A percentile compares a stretch with the other conserved stretches of the same genome.
These are phyloP conservation scores for Hypoxylon sp. DNA, from an alignment of 2,329 filamentous ascomycete genomes.

Conservation along the genomic window DNA sequence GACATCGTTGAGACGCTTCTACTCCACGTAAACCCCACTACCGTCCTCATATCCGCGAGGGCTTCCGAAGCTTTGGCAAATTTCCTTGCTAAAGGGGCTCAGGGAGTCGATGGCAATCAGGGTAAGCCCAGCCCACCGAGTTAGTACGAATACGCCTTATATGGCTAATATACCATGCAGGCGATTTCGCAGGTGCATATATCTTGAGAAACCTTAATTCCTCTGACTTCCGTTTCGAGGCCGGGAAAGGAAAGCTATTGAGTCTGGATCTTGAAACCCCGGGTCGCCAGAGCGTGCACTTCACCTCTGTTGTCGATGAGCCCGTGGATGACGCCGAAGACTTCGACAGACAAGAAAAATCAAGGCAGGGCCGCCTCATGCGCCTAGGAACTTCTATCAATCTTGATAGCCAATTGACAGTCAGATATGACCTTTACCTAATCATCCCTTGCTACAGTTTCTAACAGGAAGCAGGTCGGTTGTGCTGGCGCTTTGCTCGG, in stretches of 20 bases:
- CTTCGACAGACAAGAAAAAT: constrained; percentile 53
- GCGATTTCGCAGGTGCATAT: constrained; percentile 52
- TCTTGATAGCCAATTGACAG: constrained; percentile 75
- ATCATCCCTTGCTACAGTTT: not conserved
- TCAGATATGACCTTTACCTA: constrained; percentile 47
- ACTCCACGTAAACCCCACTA: constrained; percentile 63
- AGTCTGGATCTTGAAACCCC: constrained; percentile 62
- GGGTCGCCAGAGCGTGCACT: constrained; percentile 63
- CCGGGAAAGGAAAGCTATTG: constrained; percentile 71
- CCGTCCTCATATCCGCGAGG: constrained; percentile 60
- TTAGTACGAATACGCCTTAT: too few relatives aligned
- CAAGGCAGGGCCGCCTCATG: constrained; percentile 70
- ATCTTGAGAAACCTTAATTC: constrained; percentile 73
- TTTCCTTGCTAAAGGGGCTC: constrained; percentile 48
- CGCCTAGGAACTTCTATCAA: constrained; percentile 76
- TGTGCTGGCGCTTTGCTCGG: constrained; percentile 89
- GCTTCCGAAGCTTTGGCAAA: constrained; percentile 53
- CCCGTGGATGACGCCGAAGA: constrained; percentile 48
- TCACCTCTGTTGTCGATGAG: constrained; percentile 64
- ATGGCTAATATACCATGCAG: constrained; percentile 44
- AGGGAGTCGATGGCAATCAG: constrained; percentile 44
- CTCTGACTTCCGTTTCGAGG: constrained; percentile 75
- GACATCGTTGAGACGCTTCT: constrained; percentile 72
- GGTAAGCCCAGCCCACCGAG: too few relatives aligned
- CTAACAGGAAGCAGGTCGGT: constrained; percentile 62